Evolutionary conservation across 1,284 basidiomycete species (phyloP), one percentile per base, ranked within the genome.

Genomic region (Calocybe gambosa): DNA sequence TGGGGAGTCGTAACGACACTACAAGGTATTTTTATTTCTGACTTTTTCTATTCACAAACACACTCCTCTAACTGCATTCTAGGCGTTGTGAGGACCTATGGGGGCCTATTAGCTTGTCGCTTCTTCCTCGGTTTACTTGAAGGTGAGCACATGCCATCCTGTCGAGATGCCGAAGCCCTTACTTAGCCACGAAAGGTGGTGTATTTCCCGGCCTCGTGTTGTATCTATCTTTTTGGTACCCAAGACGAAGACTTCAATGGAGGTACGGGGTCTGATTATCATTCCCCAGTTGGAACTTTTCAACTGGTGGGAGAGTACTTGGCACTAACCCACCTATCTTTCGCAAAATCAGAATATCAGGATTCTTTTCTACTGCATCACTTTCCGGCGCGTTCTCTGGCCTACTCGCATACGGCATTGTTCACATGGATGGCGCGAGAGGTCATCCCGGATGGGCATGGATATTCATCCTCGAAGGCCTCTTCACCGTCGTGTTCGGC

Each of bases 101-200:
- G 61, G 0, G 77, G 77, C 6, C 67, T 87, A 0, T 63, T 85
- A 7, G 74, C 68, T 0, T 77, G 76, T 38, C 74, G 84, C 1
- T 82, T 85, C 64, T 82, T 85, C 62, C 65, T 85, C 9, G 83
- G 84, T 8, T 58, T 83, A 18, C 55, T 77, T 29, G 80, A 85
- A 68, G 83, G 80, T 72, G 53, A 40, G 52, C 43, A 15, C 9
- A 16, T 28, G 3, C 33, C n/a, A 18, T 4, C 5, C 19, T 6
- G 3, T 37, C 21, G 15, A 16, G 16, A 26, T 25, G 13, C 12
- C 23, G 10, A 13, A n/a, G 4, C 15, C 2, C 16, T 16, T 18
- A 41, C 31, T 29, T 19, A 19, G 25, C 16, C 25, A 9, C 7
- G 28, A 29, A 37, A 79, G 77, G 80, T 38, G 77, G 77, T 26